These are phyloP conservation scores for Candida stauntonica DNA, from an alignment of 805 yeast genomes.

Conservation along the genomic window DNA sequence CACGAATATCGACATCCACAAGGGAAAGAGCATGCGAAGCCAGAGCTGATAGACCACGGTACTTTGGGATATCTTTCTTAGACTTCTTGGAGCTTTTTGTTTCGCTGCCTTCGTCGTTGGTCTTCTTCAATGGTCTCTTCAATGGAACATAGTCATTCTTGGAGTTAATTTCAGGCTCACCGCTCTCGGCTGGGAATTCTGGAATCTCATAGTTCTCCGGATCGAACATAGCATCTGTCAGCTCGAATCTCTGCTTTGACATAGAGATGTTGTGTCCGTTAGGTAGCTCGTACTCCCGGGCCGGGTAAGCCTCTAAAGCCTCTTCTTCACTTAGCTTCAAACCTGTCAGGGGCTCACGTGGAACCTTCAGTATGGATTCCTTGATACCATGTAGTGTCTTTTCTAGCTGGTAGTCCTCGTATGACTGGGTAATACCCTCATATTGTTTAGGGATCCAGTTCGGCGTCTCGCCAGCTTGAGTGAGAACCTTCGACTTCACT, in stretches of 20 bases:
- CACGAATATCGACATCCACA: conserved; percentile 77
- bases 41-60: conserved; percentile 55
- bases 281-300: conserved; percentile 66
- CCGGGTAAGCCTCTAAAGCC: conserved; percentile 27
- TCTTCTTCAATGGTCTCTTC: conserved; percentile 46
- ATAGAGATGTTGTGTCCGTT: conserved; percentile 66
- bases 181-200: conserved; percentile 42
- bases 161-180: conserved; percentile 40
- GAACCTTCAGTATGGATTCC: conserved; percentile 58
- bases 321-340: conserved; percentile 15
- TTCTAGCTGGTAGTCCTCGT: conserved; percentile 51
- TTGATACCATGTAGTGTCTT: conserved; percentile 68
- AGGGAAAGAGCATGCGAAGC: conserved; percentile 49
- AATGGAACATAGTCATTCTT: conserved; percentile 70
- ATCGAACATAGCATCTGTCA: conserved; percentile 71
- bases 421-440: conserved; percentile 33
- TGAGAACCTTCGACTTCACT: conserved; percentile 41
- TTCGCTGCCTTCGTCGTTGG: conserved; percentile 32
- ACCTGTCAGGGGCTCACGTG: conserved; percentile 35
- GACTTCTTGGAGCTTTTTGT: conserved; percentile 26
- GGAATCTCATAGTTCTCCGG: conserved; percentile 46
- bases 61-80: conserved; percentile 22
- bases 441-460: conserved; percentile 24
- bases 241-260: conserved; percentile 52
- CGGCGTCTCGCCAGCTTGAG: conserved; percentile 31